A percentile compares a stretch with the other conserved stretches of the same genome.
phyloP scores from a whole-genome alignment of 2,329 filamentous ascomycete genomes.

The Aspergillus aculeatinus region DNA sequence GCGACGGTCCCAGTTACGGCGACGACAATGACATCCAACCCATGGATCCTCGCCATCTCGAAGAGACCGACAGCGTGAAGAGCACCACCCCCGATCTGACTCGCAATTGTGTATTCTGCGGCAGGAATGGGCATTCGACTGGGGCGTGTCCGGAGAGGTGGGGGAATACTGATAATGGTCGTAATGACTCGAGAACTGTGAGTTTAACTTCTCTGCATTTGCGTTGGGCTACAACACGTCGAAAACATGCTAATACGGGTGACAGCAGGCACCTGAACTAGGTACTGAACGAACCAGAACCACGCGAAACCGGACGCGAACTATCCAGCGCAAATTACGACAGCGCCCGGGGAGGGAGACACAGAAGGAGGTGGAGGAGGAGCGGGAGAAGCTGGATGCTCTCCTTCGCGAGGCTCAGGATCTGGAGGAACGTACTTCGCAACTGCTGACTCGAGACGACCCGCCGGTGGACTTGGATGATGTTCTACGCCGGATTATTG shows the following conservation, averaged over 20 bases:
- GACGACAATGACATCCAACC: too few species aligned
- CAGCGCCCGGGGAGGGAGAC: not conserved
- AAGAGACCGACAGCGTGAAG: not conserved
- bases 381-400: not conserved
- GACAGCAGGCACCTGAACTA: too few species aligned
- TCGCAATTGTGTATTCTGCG: not conserved
- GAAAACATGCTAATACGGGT: not conserved
- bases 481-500: not conserved
- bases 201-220: not conserved
- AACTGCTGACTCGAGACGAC: not conserved
- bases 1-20: too few species aligned
- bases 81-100: not conserved
- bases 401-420: not conserved
- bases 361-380: not conserved
- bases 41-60: not conserved
- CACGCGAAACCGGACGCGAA: not conserved
- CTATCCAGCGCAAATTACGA: not conserved
- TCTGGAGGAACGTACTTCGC: not conserved
- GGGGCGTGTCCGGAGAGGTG: not conserved
- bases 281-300: too few species aligned
- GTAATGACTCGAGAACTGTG: not conserved
- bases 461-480: not conserved
- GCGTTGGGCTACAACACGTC: not conserved
- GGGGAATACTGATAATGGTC: not conserved
- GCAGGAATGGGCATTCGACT: not conserved